Percentiles rank a stretch among this genome's conserved stretches.
Evolutionary conservation across 2,329 filamentous ascomycete species (phyloP).

Genomic region (Beauveria sp.): DNA sequence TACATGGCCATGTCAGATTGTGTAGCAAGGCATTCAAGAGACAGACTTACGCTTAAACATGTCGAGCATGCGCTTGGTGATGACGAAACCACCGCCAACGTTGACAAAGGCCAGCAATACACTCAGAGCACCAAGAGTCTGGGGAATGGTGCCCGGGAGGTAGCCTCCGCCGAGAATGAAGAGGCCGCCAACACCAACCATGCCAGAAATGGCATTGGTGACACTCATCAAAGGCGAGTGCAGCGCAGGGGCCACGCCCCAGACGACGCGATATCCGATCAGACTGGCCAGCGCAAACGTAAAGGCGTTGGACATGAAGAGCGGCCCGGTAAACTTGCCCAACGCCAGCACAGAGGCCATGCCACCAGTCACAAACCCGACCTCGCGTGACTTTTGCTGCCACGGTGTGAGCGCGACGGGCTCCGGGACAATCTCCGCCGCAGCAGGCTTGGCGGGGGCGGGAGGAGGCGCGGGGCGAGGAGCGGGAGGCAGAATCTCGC

Average conservation of each 20-base stretch:
- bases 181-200: slow-evolving; percentile 83
- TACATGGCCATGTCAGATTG: slow-evolving; percentile 19
- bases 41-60: slow-evolving; percentile 64
- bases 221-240: slow-evolving; percentile 90
- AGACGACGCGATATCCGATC: slow-evolving; percentile 82
- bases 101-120: slow-evolving; percentile 85
- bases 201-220: slow-evolving; percentile 85
- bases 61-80: slow-evolving; percentile 89
- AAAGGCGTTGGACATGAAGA: slow-evolving; percentile 85
- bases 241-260: slow-evolving; percentile 75
- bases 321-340: slow-evolving; percentile 70
- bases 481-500: slow-evolving; percentile 66
- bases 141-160: slow-evolving; percentile 69
- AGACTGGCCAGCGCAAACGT: slow-evolving; percentile 77
- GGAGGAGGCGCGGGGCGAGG: slow-evolving; percentile 58
- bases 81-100: slow-evolving; percentile 80
- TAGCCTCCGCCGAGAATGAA: slow-evolving; percentile 84
- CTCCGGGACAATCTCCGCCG: slow-evolving; percentile 40
- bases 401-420: slow-evolving; percentile 68
- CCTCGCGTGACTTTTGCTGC: slow-evolving; percentile 71
- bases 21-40: no score
- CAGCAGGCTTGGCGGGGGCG: slow-evolving; percentile 35
- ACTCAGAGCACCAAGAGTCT: slow-evolving; percentile 68
- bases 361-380: slow-evolving; percentile 64
- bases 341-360: slow-evolving; percentile 70